Conservation (phyloP, 495 filamentous ascomycete genomes). For the Aspergillus carlsbadensis region DNA sequence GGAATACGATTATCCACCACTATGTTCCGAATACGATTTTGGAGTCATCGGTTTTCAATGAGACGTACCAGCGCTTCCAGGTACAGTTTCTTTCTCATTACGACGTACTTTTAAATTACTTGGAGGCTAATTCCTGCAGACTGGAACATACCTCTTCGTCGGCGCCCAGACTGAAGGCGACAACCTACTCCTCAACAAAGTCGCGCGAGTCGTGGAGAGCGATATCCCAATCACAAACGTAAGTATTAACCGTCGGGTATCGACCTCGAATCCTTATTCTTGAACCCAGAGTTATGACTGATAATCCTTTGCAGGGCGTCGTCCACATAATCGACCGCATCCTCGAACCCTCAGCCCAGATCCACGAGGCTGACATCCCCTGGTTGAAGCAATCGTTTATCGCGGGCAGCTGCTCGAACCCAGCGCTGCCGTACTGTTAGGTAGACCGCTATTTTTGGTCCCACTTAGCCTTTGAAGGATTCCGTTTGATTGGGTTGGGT, state of each 20-base stretch:
- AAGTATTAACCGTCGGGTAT: not conserved
- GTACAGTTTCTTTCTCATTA: not conserved
- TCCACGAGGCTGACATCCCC: not conserved
- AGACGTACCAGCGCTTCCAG: conserved; percentile 2
- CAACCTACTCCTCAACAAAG: not conserved
- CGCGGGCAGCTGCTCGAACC: not conserved
- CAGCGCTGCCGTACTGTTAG: not conserved
- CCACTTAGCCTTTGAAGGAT: no score
- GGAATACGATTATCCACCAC: conserved; percentile 2
- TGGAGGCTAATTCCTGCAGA: not conserved
- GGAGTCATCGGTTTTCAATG: not conserved
- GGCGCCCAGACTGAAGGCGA: not conserved
- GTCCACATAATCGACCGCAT: conserved; percentile 3
- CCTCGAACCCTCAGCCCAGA: not conserved
- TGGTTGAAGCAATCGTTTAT: not conserved
- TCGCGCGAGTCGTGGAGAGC: not conserved
- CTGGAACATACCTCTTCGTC: conserved; percentile 1
- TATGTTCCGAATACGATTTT: conserved; percentile 2
- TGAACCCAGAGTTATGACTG: not conserved
- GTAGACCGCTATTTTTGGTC: no score
- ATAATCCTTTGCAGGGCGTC: not conserved
- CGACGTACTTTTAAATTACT: no score
- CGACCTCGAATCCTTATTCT: no score
- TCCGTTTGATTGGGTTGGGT: no score
- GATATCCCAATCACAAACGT: not conserved